Evolutionary conservation across 371 early-diverging fungal genomes (phyloP), one percentile per base, ranked within the genome.

Genomic region (Dinochytrium kinnereticum): DNA sequence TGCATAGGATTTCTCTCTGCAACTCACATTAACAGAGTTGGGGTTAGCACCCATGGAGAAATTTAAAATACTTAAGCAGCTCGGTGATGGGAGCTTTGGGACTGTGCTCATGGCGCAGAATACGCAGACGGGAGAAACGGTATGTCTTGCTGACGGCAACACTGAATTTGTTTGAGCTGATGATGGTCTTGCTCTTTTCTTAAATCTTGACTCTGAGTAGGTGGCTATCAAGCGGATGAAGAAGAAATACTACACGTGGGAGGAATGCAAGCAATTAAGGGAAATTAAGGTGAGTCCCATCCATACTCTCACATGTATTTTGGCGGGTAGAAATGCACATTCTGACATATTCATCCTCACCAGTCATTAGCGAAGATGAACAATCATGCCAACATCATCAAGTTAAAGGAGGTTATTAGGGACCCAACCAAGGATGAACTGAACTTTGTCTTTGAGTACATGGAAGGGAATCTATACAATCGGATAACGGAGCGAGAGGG

Each of bases 221-320:
- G 93, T 97, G 1, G 98, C 98, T 13, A 93, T 97, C 68, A 97
- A 97, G 81, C 89, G 91, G 68, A 96, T 97, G 95, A 95, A 96
- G 84, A 91, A 93, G 78, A 94, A 93, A 72, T 93, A 91, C 72
- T 86, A 86, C 36, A 87, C 88, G 0, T 87, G 88, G 81, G 88
- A 92, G 15, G 94, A 94, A 75, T 93, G 93, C 64, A 83, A 89
- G 28, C 89, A 88, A 13, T 85, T 96, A 57, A 88, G 92, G 51
- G 96, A 96, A 77, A 89, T 94, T 64, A 90, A 91, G 78, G 84
- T 83, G 51, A 21, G 69, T 51, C 5, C 10, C 17, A 26, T 55
- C 57, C 10, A 55, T 30, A 10, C n/a, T n/a, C n/a, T n/a, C n/a
- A n/a, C n/a, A n/a, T n/a, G n/a, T n/a, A n/a, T n/a, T n/a, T n/a